Evolutionary conservation across 495 filamentous ascomycete species (phyloP).

Genomic region (Xylaria flabelliformis): DNA sequence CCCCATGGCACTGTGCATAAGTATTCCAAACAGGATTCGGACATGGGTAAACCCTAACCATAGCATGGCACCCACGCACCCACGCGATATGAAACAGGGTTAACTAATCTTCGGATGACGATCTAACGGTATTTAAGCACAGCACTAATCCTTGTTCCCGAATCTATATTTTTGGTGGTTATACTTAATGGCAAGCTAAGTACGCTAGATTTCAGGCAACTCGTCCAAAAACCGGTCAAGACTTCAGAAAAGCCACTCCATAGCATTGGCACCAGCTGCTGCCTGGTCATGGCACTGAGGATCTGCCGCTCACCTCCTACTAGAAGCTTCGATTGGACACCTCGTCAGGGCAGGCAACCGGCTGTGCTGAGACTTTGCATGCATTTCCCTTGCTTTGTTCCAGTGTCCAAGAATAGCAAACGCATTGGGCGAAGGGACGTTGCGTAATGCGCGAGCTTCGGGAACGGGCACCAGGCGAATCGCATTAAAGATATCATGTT

Average conservation of each 20-base stretch:
- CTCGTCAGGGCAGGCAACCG: not conserved
- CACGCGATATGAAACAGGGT: not conserved
- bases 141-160: not conserved
- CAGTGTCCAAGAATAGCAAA: no score
- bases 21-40: not conserved
- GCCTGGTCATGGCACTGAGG: not conserved
- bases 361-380: slow-evolving; percentile 5
- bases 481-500: not conserved
- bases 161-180: not conserved
- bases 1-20: slow-evolving; percentile 7
- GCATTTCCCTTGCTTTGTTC: not conserved
- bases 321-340: not conserved
- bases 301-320: not conserved
- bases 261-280: not conserved
- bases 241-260: not conserved
- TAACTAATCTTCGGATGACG: not conserved
- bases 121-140: slow-evolving; percentile 1
- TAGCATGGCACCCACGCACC: not conserved
- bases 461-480: not conserved
- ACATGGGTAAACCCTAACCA: not conserved
- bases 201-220: slow-evolving; percentile 6
- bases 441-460: not conserved
- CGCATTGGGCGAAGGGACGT: not conserved
- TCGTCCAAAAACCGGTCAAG: not conserved
- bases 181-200: not conserved